Evolutionary conservation across 352 stramenopile species (phyloP), one percentile per base, ranked within the genome.

Genomic region (Globisporangium paddicum): DNA sequence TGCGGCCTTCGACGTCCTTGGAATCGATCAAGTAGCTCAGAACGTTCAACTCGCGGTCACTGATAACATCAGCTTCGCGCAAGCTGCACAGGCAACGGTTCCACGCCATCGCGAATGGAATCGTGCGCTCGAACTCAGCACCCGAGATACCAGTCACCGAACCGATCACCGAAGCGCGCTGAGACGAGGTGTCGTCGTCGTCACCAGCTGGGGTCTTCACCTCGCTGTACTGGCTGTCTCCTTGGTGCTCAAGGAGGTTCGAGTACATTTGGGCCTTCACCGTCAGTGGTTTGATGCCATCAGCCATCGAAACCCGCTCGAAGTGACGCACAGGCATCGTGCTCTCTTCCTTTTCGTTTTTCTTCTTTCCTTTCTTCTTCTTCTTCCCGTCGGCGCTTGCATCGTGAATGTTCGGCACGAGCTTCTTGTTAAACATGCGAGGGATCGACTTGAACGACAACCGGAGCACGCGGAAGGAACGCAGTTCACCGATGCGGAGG

Each of bases 351-450:
- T 87, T 82, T 32, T 87, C 77, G 16, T 55, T 67, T 69, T 88
- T 87, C 68, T 90, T 86, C 60, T 69, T 71, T 54, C 77, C 78
- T 52, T 86, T 89, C 52, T 89, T 86, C 65, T 88, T 88, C 69
- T 90, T 87, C 60, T 90, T 77, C 19, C 70, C 66, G 47, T 72
- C 64, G 42, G 57, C 64, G 9, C 61, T 58, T 9, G 62, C 68
- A 50, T 93, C 84, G 25, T 88, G 76, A 60, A 94, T 88, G 61
- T 95, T 95, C 34, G 81, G 77, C 19, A 95, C 82, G 57, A 95
- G 86, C 55, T 95, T 95, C 67, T 90, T 86, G 71, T 95, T 95
- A 60, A 95, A 95, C 63, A 93, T 82, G 25, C 82, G 67, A 18
- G 85, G 85, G 55, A 95, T 95, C 23, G 75, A 89, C 77, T 93